A percentile compares a stretch with the other conserved stretches of the same genome.
These are phyloP conservation scores for Pholiota microspora DNA, from an alignment of 768 basidiomycete genomes.

Conservation along the genomic window DNA sequence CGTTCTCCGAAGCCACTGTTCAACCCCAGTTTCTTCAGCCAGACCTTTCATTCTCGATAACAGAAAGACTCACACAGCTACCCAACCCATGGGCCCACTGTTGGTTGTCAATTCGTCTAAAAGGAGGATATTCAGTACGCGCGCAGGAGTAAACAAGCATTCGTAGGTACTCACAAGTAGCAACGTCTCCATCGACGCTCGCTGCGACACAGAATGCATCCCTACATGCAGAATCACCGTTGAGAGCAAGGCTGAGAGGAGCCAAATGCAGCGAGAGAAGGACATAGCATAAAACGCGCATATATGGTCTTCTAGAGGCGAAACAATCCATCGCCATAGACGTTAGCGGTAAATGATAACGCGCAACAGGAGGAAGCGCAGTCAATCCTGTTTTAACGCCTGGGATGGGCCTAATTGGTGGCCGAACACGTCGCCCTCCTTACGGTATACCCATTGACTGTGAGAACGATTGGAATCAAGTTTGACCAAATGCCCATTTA, in stretches of 20 bases:
- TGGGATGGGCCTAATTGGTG: neutral
- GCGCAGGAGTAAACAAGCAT: neutral
- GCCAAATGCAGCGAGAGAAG: conserved; percentile 21
- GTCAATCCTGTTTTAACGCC: neutral
- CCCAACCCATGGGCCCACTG: conserved; percentile 45
- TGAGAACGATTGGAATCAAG: conserved; percentile 8
- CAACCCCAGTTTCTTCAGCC: conserved; percentile 5
- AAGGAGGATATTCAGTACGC: neutral
- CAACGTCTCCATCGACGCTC: conserved; percentile 36
- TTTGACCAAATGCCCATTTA: neutral
- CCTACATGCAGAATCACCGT: conserved; percentile 44
- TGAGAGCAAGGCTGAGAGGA: conserved; percentile 25
- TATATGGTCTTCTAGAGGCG: neutral
- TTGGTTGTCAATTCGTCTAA: conserved; percentile 45
- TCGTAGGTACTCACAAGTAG: conserved; percentile 43
- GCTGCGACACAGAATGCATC: conserved; percentile 46
- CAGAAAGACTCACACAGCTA: conserved; percentile 42
- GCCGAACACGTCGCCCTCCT: conserved; percentile 15
- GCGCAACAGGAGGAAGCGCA: neutral
- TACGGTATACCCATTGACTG: conserved; percentile 6
- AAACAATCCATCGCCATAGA: neutral
- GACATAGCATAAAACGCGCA: conserved; percentile 7
- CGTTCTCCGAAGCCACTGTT: conserved; percentile 47
- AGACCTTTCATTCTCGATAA: conserved; percentile 1
- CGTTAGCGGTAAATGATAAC: neutral